phyloP scores from a whole-genome alignment of 2,329 filamentous ascomycete species.

The Xylariaceae sp. region DNA sequence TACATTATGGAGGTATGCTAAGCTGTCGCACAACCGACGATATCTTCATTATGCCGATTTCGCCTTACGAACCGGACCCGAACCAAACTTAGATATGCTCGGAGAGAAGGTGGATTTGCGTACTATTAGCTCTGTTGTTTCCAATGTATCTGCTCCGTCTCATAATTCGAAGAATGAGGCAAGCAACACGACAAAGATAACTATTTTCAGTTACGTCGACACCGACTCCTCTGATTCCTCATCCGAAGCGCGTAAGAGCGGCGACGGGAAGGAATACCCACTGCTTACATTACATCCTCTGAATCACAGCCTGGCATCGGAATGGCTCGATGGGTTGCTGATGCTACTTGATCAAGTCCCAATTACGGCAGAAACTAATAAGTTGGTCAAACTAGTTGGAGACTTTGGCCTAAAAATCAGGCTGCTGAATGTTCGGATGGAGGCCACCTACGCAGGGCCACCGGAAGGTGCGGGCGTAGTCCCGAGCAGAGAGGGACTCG shows the following conservation, averaged over 20 bases:
- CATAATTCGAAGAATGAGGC: slow-evolving; percentile 50
- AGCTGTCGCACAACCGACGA: slow-evolving; percentile 86
- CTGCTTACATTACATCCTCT: slow-evolving; percentile 83
- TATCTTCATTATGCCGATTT: slow-evolving; percentile 92
- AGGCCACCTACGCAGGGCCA: slow-evolving; percentile 71
- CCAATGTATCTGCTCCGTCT: slow-evolving; percentile 75
- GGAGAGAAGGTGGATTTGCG: slow-evolving; percentile 83
- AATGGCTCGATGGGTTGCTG: slow-evolving; percentile 94
- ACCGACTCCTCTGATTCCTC: too few relatives aligned
- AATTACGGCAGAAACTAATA: slow-evolving; percentile 95
- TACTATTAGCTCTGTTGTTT: slow-evolving; percentile 89
- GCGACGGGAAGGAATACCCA: slow-evolving; percentile 64
- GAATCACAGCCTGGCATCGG: slow-evolving; percentile 81
- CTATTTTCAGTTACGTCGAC: slow-evolving; percentile 74
- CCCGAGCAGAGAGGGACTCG: slow-evolving; percentile 80
- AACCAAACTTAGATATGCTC: slow-evolving; percentile 74
- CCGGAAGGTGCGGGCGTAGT: slow-evolving; percentile 72
- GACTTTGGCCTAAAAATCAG: slow-evolving; percentile 93
- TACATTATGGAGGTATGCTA: slow-evolving; percentile 77
- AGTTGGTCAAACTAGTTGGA: slow-evolving; percentile 80
- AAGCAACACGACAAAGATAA: slow-evolving; percentile 79
- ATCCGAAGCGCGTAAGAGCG: slow-evolving; percentile 41
- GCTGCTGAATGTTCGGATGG: slow-evolving; percentile 85
- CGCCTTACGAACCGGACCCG: slow-evolving; percentile 61
- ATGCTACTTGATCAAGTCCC: slow-evolving; percentile 95